Evolutionary conservation across 1,139 yeast genomes (phyloP), one percentile per base, ranked within the genome.

Genomic region (Scheffersomyces titani): DNA sequence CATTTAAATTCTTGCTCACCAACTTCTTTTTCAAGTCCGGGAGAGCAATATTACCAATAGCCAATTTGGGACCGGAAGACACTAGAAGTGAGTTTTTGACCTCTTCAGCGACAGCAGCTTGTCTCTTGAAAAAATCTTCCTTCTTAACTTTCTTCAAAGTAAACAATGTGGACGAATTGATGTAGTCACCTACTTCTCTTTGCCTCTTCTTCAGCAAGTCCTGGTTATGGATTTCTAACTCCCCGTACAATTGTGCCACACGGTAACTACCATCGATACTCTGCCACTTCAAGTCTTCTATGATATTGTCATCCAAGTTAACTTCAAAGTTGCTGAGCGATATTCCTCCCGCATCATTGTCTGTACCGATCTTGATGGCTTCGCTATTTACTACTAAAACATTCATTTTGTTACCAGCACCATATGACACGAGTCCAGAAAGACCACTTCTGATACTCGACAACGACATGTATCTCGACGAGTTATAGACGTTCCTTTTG

Each of bases 31-130:
- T 88, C 57, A 94, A 77, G 63, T 92, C 97, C 0, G 97, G 91
- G 46, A 94, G 77, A 60, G 90, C 82, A 54, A 96, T 86, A 67
- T 93, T 97, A 52, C 99, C 99, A 60, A 94, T 91, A 36, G 96
- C 89, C 49, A 92, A 74, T 62, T 79, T 72, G 59, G 82, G 77
- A 1, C 72, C 74, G 49, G 61, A 65, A 16, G 24, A 19, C 18
- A 22, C n/a, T 30, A 40, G 22, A 20, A 24, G 30, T 16, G 54
- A 40, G 5, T 63, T 54, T 47, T 64, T 59, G 16, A 63, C 47
- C 2, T 55, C 56, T 11, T 54, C 55, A 1, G 55, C 50, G 11
- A 50, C 64, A n/a, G 51, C 54, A 6, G 49, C 51, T 21, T 58
- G 62, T 45, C 58, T 60, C 52, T 59, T 55, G 19, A 60, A 50